Conservation (phyloP, 257 asterid genomes). For the Solanum ahanhuiri region DNA sequence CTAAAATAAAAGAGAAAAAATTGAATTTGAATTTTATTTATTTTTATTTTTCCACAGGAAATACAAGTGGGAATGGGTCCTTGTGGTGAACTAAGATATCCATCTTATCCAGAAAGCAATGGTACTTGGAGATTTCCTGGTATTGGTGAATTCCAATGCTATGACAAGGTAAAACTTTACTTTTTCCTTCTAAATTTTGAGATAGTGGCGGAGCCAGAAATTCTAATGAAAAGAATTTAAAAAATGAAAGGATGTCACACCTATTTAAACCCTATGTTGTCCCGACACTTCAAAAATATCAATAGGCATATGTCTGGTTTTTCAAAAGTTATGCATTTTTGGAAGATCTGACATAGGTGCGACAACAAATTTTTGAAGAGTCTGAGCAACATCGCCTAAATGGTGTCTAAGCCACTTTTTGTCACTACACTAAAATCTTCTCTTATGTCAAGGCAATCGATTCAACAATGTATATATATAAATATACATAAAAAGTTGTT, state of each 20-base stretch:
- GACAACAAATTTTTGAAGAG: background rate
- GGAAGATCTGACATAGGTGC: background rate
- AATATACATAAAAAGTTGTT: background rate
- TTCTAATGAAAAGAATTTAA: background rate
- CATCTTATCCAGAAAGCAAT: constrained; percentile 87
- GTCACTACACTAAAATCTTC: background rate
- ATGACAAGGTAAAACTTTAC: constrained; percentile 50
- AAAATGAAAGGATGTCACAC: background rate
- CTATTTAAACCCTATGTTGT: background rate
- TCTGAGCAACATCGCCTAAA: background rate
- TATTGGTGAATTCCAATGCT: constrained; percentile 89
- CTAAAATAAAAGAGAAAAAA: background rate
- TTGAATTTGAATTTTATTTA: constrained; percentile 2
- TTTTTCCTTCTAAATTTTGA: background rate
- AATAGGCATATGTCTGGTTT: background rate
- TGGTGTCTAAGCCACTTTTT: background rate
- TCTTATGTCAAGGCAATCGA: background rate
- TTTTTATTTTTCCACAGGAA: constrained; percentile 39
- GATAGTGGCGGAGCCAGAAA: background rate
- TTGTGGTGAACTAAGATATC: constrained; percentile 94
- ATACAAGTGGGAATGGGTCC: constrained; percentile 98
- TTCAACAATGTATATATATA: background rate
- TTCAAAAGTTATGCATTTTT: background rate
- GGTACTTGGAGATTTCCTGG: constrained; percentile 94
- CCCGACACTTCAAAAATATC: background rate